A percentile compares a stretch with the other conserved stretches of the same genome.
phyloP scores from a whole-genome alignment of 1,284 basidiomycete genomes.

The Erythrobasidium hasegawianum region DNA sequence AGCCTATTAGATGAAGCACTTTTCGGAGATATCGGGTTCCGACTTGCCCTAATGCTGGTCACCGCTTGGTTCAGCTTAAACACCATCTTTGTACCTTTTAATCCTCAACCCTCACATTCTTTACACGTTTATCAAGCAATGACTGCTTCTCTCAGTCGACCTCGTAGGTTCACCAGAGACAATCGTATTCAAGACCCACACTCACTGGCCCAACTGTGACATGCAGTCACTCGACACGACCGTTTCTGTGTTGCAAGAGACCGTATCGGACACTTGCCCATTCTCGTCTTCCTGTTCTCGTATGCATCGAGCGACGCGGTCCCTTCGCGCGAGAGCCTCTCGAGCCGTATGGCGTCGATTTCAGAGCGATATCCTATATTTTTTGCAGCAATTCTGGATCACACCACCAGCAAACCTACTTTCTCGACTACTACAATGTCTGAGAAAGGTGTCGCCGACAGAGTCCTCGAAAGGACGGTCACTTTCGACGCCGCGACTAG shows the following conservation, averaged over 20 bases:
- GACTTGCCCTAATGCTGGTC: too few species aligned
- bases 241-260: conserved; percentile 9
- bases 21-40: too few species aligned
- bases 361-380: background rate
- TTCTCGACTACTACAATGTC: background rate
- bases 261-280: conserved; percentile 5
- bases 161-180: too few species aligned
- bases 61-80: too few species aligned
- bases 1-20: too few species aligned
- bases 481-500: conserved; percentile 4
- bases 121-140: too few species aligned
- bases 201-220: background rate
- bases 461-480: background rate
- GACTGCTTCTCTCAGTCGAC: too few species aligned
- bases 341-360: background rate
- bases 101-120: too few species aligned
- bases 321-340: background rate
- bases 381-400: background rate
- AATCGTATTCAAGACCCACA: too few species aligned
- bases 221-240: conserved; percentile 25
- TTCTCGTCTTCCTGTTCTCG: conserved; percentile 3
- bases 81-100: too few species aligned
- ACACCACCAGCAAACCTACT: background rate
- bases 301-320: background rate
- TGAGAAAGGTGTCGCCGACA: background rate